Base-by-base conservation (phyloP, 2,329 filamentous ascomycete species). In the Phialocephala sp. region DNA sequence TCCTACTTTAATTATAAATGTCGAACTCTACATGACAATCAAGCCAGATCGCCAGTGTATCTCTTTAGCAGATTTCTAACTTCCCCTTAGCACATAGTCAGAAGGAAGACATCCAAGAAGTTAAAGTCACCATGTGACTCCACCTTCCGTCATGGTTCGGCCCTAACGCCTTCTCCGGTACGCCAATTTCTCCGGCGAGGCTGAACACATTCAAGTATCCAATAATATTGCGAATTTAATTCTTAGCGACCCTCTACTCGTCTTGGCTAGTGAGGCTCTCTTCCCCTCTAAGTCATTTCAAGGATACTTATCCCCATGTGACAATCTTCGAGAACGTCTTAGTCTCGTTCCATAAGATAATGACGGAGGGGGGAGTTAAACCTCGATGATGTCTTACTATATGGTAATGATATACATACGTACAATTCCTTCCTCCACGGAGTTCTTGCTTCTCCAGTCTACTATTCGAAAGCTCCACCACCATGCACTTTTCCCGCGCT, bases 301-400 rank as follows among this genome's bases (percentile, higher is more conserved):
- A 39, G 20, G n/a, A 20, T n/a, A 37, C 32, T 37, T 57, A 18
- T 37, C 55, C 9, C 11, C 32, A 20, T 22, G 3, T 39, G 55
- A 57, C 55, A 41, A 37, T n/a, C n/a, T 39, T 39, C 55, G 15
- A 57, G 55, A 57, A 57, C 35, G 11, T 22, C 14, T 57, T 57
- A 57, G 36, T 27, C 35, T 57, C 9, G 2, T 57, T 57, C 55
- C 27, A 39, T 55, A 4, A 36, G 14, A 36, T 36, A n/a, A 20
- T 57, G 50, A 54, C 50, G 50, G 50, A 54, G 50, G 15, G 11
- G 18, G 18, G n/a, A 18, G 4, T 18, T 35, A 14, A 27, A 32
- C 27, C 8, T 8, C 24, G 45, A 54, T 54, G 50, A 35, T 54
- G 50, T 54, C 14, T 32, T 4, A 35, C 18, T 20, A 50, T 12